Evolutionary conservation across 169 alveolate genomes (phyloP).

Genomic region (Pseudocohnilembus persalinus): DNA sequence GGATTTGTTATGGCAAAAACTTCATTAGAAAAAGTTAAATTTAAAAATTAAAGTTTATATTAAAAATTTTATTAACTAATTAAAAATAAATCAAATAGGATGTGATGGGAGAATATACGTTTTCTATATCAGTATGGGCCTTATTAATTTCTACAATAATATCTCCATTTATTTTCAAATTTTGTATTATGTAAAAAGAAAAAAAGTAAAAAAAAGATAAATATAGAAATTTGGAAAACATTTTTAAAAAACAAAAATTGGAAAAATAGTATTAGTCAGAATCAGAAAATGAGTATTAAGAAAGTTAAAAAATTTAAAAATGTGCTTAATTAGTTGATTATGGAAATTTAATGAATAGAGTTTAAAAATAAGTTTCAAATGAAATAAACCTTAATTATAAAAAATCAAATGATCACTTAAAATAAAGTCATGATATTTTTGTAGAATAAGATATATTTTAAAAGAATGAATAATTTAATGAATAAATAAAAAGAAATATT

Average conservation of each 20-base stretch:
- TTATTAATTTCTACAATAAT: background rate
- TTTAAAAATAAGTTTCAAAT: too few species aligned
- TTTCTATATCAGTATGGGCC: background rate
- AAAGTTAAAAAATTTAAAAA: too few species aligned
- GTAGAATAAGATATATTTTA: too few species aligned
- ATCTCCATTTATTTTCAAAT: background rate
- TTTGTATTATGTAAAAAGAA: background rate
- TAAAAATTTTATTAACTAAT: too few species aligned
- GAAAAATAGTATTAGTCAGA: too few species aligned
- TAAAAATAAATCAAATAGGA: background rate
- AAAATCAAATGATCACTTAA: too few species aligned
- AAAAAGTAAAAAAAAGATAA: background rate
- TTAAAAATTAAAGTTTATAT: background rate
- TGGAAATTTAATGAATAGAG: background rate
- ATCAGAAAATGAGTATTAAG: background rate
- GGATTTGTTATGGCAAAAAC: background rate
- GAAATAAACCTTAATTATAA: too few species aligned
- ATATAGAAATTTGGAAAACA: background rate
- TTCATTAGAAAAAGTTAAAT: background rate
- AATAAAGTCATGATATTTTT: too few species aligned
- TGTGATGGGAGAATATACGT: background rate
- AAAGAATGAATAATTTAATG: too few species aligned
- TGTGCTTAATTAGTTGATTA: background rate
- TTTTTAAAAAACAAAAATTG: too few species aligned
- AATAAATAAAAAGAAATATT: too few species aligned